A percentile compares a stretch with the other conserved stretches of the same genome.
Evolutionary conservation across 306 rosid species (phyloP).

Genomic region (Rubus idaeus): DNA sequence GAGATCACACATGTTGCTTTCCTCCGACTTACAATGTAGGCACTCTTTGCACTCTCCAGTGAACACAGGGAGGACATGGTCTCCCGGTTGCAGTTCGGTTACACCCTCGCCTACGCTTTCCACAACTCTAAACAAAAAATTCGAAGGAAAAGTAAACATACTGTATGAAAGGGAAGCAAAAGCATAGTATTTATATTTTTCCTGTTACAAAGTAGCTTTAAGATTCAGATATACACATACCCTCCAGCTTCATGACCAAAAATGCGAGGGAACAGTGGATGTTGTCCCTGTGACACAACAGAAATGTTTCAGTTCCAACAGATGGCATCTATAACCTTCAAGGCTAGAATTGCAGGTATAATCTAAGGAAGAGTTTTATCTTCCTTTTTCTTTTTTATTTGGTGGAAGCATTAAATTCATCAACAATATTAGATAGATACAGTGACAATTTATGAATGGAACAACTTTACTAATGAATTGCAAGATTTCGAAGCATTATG

Average conservation of each 20-base stretch:
- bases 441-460: background rate
- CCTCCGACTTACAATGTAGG: conserved; percentile 74
- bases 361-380: background rate
- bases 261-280: conserved; percentile 86
- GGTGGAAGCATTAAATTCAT: background rate
- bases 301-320: conserved; percentile 4
- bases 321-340: background rate
- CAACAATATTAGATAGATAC: background rate
- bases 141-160: background rate
- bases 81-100: conserved; percentile 70
- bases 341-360: background rate
- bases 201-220: background rate
- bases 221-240: conserved; percentile 29
- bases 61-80: conserved; percentile 89
- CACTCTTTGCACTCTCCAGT: conserved; percentile 95
- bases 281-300: conserved; percentile 60
- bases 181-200: too few relatives aligned
- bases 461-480: background rate
- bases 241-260: conserved; percentile 98
- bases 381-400: background rate
- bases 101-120: conserved; percentile 96
- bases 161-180: background rate
- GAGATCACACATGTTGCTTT: conserved; percentile 94
- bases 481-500: background rate
- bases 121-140: conserved; percentile 35